Evolutionary conservation across 2,329 filamentous ascomycete genomes (phyloP).

Genomic region (Didymosphaeria variabile): DNA sequence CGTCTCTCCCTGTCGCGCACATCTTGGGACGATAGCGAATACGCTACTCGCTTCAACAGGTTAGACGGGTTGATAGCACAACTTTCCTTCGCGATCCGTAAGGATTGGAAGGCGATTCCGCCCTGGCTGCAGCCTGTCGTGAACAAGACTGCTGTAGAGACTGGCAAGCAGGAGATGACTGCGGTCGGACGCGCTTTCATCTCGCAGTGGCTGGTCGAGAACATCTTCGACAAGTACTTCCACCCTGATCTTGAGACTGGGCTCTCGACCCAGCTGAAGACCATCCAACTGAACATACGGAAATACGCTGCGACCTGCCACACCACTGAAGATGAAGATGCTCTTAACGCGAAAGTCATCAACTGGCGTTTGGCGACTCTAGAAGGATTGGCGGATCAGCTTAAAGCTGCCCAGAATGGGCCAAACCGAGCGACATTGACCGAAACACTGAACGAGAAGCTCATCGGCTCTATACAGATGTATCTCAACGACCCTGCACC

Average conservation of each 20-base stretch:
- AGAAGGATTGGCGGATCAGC: conserved; percentile 80
- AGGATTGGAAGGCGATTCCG: conserved; percentile 87
- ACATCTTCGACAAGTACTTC: conserved; percentile 91
- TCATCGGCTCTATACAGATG: conserved; percentile 75
- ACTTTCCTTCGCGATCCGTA: conserved; percentile 93
- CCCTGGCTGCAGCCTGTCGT: conserved; percentile 81
- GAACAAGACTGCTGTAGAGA: conserved; percentile 83
- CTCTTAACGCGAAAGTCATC: conserved; percentile 84
- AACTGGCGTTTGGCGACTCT: conserved; percentile 94
- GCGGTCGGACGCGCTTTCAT: conserved; percentile 90
- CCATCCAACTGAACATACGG: conserved; percentile 87
- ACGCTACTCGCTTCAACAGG: conserved; percentile 85
- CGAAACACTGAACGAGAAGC: conserved; percentile 69
- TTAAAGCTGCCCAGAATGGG: conserved; percentile 71
- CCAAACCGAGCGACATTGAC: conserved; percentile 70
- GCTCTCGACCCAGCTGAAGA: conserved; percentile 81
- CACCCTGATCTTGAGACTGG: conserved; percentile 83
- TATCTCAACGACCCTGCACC: conserved; percentile 81
- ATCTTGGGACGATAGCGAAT: conserved; percentile 94
- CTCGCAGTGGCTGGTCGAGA: conserved; percentile 87
- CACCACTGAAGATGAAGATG: conserved; percentile 88
- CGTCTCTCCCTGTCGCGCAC: conserved; percentile 93
- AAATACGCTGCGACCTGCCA: conserved; percentile 75
- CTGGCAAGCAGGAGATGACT: conserved; percentile 97
- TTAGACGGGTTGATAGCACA: conserved; percentile 95